Conservation (phyloP, 75 land plant genomes). For the Pinus tabuliformis region DNA sequence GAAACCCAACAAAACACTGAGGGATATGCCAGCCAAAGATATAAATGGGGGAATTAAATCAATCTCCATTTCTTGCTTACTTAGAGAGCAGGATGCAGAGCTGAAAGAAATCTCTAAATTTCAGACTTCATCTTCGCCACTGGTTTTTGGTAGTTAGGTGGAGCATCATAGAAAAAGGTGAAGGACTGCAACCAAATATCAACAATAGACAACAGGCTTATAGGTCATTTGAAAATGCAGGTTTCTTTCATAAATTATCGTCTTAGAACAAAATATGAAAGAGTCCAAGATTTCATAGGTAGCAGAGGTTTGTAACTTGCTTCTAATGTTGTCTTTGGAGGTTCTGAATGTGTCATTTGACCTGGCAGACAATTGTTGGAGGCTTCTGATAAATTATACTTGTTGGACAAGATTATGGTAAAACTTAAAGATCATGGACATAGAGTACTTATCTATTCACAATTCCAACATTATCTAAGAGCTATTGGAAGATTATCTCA, state of each 20-base stretch:
- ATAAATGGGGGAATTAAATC: no score
- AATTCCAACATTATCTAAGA: slow-evolving; percentile 95
- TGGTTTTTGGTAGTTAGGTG: no score
- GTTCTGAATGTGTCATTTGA: slow-evolving; percentile 10
- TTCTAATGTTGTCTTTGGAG: not conserved
- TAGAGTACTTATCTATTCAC: slow-evolving; percentile 94
- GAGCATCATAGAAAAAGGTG: no score
- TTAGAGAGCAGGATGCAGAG: no score
- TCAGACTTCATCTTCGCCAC: no score
- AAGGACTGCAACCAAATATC: slow-evolving; percentile 78
- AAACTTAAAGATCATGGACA: slow-evolving; percentile 92
- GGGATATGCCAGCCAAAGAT: no score
- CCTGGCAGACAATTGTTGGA: slow-evolving; percentile 73
- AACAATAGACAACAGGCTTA: slow-evolving; percentile 53
- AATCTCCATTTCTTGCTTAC: no score
- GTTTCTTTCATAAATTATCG: no score
- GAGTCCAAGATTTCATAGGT: not conserved
- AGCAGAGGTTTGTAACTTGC: not conserved
- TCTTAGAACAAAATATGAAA: not conserved
- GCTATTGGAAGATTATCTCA: slow-evolving; percentile 88
- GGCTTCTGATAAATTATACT: no score
- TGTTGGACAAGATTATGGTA: slow-evolving; percentile 96
- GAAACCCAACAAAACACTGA: no score
- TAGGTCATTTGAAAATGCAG: slow-evolving; percentile 39
- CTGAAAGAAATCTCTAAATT: no score